Conservation (phyloP, 495 filamentous ascomycete species). For the Xylaria bambusicola region DNA sequence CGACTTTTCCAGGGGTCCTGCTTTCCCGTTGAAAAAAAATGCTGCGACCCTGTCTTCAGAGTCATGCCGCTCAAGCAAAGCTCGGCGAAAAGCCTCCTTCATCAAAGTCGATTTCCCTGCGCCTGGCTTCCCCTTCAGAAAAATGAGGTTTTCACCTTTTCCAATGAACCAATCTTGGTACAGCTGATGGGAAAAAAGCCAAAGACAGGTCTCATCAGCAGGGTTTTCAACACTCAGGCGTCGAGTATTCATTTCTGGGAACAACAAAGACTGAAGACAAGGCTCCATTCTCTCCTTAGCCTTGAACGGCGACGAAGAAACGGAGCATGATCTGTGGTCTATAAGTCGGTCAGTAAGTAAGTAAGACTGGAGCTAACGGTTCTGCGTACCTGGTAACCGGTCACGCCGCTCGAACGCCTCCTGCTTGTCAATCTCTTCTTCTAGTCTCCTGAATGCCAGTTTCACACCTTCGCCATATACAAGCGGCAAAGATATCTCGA, state of each 20-base stretch:
- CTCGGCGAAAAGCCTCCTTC: constrained; percentile 11
- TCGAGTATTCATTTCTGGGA: no score
- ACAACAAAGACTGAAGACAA: no score
- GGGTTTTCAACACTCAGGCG: not conserved
- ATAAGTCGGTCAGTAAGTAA: no score
- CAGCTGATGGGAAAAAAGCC: constrained; percentile 31
- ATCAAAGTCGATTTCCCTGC: constrained; percentile 44
- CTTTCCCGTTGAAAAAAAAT: constrained; percentile 52
- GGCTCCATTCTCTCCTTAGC: no score
- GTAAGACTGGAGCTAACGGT: no score
- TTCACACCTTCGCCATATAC: constrained; percentile 42
- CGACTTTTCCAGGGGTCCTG: constrained; percentile 29
- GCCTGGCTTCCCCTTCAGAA: constrained; percentile 47
- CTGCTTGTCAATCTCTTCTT: constrained; percentile 23
- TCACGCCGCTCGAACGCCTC: not conserved
- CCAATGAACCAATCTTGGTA: constrained; percentile 23
- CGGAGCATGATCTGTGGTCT: no score
- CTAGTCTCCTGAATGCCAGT: constrained; percentile 35
- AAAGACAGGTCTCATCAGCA: constrained; percentile 12
- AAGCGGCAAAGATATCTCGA: constrained; percentile 35
- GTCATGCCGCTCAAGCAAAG: no score
- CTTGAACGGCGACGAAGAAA: no score
- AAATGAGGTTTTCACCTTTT: constrained; percentile 34
- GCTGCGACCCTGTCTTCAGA: constrained; percentile 19
- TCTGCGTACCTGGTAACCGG: no score